Base-by-base conservation (phyloP, 2,329 filamentous ascomycete genomes). In the Cladophialophora psammophila region DNA sequence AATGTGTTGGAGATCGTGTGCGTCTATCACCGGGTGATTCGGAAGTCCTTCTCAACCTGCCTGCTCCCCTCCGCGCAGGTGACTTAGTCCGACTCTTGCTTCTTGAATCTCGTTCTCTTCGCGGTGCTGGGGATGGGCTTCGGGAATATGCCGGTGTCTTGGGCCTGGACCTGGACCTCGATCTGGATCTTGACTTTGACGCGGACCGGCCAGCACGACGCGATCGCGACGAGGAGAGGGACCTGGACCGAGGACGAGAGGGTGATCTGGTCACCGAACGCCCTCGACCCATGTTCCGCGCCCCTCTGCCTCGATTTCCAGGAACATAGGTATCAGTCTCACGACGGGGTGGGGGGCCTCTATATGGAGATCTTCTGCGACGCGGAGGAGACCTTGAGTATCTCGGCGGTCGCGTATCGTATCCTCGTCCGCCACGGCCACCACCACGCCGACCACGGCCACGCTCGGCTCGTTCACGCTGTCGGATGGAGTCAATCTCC, bases 401-500 rank as follows among this genome's bases (percentile, higher is more conserved):
- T 72, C 82, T 80, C 50, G 77, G 77, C 32, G 78, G 76, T 55
- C 83, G 81, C 66, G 85, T 80, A 66, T 85, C 83, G 69, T 80
- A 83, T 65, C 83, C 80, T 64, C 78, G 76, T 64, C 75, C 74
- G 63, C 76, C 75, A 50, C 75, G 74, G 53, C 76, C 76, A 60
- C 76, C 76, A 50, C 78, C 75, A 62, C 77, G 75, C 63, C 80
- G 73, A 42, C 74, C 73, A 50, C 74, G 70, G 38, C 78, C 77
- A 57, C 79, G 74, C 58, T 72, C 69, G 48, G 72, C 73, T 18
- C 79, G 78, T 52, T 81, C 79, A 15, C 80, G 76, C 65, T 91
- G 88, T 75, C 91, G 87, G 62, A 92, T 82, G 48, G 85, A 84
- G 70, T 90, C 86, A 50, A 92, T 74, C 60, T 93, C 90, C 68